Evolutionary conservation across 108 stramenopile genomes (phyloP).

Genomic region (Pseudonitzschia delicatissima): DNA sequence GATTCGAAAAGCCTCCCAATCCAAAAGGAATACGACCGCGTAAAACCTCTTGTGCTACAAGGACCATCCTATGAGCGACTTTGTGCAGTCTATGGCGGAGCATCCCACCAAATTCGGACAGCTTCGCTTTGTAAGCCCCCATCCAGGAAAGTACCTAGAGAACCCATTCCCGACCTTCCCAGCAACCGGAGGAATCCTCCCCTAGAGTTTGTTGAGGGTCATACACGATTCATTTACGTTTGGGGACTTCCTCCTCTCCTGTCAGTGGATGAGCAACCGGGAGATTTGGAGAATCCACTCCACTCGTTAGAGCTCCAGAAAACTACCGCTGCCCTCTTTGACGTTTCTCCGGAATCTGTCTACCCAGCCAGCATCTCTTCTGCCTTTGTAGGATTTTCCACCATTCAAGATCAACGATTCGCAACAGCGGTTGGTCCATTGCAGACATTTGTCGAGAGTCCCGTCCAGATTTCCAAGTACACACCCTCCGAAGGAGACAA

Average conservation of each 20-base stretch:
- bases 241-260: conserved; percentile 63
- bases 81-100: conserved; percentile 56
- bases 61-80: conserved; percentile 53
- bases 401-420: conserved; percentile 43
- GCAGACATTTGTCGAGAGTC: conserved; percentile 16
- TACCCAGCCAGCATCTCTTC: conserved; percentile 63
- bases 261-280: conserved; percentile 40
- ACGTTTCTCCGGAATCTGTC: conserved; percentile 52
- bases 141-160: conserved; percentile 66
- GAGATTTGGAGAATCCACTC: conserved; percentile 58
- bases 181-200: conserved; percentile 46
- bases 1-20: conserved; percentile 19
- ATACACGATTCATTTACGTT: conserved; percentile 69
- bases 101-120: conserved; percentile 70
- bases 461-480: conserved; percentile 35
- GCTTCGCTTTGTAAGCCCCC: conserved; percentile 37
- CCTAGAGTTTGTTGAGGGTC: conserved; percentile 55
- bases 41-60: conserved; percentile 20
- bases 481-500: conserved; percentile 32
- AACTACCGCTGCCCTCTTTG: conserved; percentile 53
- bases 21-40: conserved; percentile 22
- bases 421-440: conserved; percentile 31
- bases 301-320: conserved; percentile 61
- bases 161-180: conserved; percentile 60
- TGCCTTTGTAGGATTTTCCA: conserved; percentile 73